Evolutionary conservation across 2,329 filamentous ascomycete genomes (phyloP).

Genomic region (Rhynchosporium agropyri): DNA sequence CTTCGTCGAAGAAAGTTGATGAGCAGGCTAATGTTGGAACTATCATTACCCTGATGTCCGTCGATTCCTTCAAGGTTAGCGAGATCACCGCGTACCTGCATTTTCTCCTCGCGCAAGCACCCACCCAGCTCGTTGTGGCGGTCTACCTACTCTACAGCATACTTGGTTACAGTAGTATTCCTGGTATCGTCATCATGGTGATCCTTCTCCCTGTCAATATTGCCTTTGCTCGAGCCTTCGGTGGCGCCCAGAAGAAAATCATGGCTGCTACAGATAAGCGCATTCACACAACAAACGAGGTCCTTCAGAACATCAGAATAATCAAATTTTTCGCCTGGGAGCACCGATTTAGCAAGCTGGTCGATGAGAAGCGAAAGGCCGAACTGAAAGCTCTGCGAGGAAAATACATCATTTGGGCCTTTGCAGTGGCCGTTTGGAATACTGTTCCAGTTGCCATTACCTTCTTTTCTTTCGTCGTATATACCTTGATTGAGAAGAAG

Average conservation of each 20-base stretch:
- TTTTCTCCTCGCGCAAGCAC: constrained; percentile 90
- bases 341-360: constrained; percentile 80
- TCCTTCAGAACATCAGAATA: constrained; percentile 95
- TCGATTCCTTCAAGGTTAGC: constrained; percentile 98
- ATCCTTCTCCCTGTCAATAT: constrained; percentile 90
- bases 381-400: constrained; percentile 80
- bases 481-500: constrained; percentile 87
- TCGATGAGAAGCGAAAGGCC: constrained; percentile 81
- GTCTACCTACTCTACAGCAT: constrained; percentile 84
- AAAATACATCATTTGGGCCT: constrained; percentile 88
- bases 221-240: constrained; percentile 82
- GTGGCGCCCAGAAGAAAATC: constrained; percentile 84
- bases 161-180: constrained; percentile 90
- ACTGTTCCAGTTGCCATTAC: constrained; percentile 94
- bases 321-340: constrained; percentile 99
- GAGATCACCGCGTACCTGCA: constrained; percentile 95
- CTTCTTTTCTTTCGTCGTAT: constrained; percentile 93
- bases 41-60: constrained; percentile 99
- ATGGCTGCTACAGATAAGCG: constrained; percentile 92
- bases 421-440: constrained; percentile 94
- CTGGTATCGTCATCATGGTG: constrained; percentile 88
- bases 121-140: constrained; percentile 82
- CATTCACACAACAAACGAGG: constrained; percentile 95
- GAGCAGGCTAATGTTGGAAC: constrained; percentile 90
- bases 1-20: constrained; percentile 49